Conservation (phyloP, 2,329 filamentous ascomycete genomes). For the Cladobotryum mycophilum region DNA sequence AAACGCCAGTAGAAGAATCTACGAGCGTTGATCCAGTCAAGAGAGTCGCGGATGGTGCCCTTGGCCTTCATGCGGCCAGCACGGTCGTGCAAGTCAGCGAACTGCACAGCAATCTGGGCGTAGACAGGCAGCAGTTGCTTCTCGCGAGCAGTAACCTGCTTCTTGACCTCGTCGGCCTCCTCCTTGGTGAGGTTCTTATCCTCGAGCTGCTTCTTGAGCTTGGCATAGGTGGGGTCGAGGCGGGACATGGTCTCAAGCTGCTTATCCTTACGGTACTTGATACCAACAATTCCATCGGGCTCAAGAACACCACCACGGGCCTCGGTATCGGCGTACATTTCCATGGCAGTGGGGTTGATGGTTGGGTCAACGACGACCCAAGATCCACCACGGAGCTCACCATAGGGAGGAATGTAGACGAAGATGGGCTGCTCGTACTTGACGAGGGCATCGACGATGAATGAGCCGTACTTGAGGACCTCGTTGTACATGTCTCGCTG, state of each 20-base stretch:
- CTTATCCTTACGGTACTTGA: slow-evolving; percentile 97
- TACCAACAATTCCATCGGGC: slow-evolving; percentile 95
- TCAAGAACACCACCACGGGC: slow-evolving; percentile 94
- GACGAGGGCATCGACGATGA: slow-evolving; percentile 96
- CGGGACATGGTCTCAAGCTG: slow-evolving; percentile 97
- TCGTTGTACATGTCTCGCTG: slow-evolving; percentile 99
- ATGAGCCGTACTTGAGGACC: slow-evolving; percentile 98
- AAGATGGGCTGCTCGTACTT: slow-evolving; percentile 99
- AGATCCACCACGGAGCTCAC: slow-evolving; percentile 95
- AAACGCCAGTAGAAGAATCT: slow-evolving; percentile 99
- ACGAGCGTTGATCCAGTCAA: slow-evolving; percentile 83
- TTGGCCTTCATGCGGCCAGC: slow-evolving; percentile 98
- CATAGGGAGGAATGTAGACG: slow-evolving; percentile 95
- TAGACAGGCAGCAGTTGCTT: slow-evolving; percentile 88
- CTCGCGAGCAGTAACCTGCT: slow-evolving; percentile 78
- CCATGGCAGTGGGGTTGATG: slow-evolving; percentile 94
- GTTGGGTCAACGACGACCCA: slow-evolving; percentile 99
- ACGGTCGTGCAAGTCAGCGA: slow-evolving; percentile 94
- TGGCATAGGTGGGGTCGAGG: slow-evolving; percentile 75
- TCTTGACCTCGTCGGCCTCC: slow-evolving; percentile 71
- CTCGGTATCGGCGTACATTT: slow-evolving; percentile 98
- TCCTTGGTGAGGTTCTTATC: slow-evolving; percentile 61
- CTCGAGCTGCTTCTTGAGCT: slow-evolving; percentile 71
- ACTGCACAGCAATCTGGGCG: slow-evolving; percentile 90
- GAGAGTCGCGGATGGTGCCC: slow-evolving; percentile 76